Percentiles rank a stretch among this genome's conserved stretches.
phyloP scores from a whole-genome alignment of 345 rosid genomes.

The Stellera chamaejasme region DNA sequence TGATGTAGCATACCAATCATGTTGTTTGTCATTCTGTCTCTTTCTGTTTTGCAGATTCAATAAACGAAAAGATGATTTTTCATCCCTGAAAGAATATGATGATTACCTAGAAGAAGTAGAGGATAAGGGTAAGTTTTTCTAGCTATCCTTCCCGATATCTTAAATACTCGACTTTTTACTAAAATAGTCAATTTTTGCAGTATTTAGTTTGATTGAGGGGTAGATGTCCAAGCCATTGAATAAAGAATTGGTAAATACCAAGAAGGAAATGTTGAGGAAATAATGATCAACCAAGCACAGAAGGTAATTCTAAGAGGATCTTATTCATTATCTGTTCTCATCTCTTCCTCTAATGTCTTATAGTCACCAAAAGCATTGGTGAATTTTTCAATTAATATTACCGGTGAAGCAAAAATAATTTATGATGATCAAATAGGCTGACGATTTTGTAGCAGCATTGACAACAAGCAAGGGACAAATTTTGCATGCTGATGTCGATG shows the following conservation, averaged over 20 bases:
- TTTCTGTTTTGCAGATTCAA: constrained; percentile 45
- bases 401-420: constrained; percentile 7
- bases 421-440: constrained; percentile 53
- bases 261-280: too few species aligned
- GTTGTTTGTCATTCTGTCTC: neutral
- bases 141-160: constrained; percentile 5
- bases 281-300: too few species aligned
- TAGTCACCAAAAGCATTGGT: neutral
- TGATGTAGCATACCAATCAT: too few species aligned
- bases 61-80: constrained; percentile 83
- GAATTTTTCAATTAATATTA: neutral
- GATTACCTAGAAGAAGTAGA: constrained; percentile 96
- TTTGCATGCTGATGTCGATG: constrained; percentile 41
- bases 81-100: constrained; percentile 69
- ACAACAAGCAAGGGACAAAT: constrained; percentile 70
- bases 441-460: constrained; percentile 73
- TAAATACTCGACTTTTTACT: neutral
- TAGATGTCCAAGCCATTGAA: too few species aligned
- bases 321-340: too few species aligned
- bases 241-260: too few species aligned
- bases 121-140: constrained; percentile 65
- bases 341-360: too few species aligned
- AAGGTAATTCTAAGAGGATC: too few species aligned
- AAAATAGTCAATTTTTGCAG: constrained; percentile 26
- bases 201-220: constrained; percentile 58